phyloP scores from a whole-genome alignment of 1,284 basidiomycete genomes.

The Rhodotorula sp. region DNA sequence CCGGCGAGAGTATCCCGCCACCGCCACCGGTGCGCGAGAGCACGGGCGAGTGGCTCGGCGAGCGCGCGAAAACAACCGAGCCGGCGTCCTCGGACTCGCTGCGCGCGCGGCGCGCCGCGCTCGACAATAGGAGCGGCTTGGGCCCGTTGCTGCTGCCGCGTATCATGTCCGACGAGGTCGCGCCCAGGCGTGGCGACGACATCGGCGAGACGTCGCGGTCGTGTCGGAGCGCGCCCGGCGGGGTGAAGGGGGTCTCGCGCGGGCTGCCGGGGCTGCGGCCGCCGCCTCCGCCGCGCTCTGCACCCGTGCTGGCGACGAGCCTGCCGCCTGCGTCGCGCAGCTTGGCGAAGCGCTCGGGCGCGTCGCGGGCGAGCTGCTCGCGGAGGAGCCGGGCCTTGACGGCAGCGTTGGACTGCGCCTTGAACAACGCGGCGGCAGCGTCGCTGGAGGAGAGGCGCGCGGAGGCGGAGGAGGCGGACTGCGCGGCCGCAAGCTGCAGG shows the following conservation, averaged over 20 bases:
- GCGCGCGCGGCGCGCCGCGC: conserved; percentile 23
- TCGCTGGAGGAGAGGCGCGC: conserved; percentile 21
- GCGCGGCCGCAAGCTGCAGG: conserved; percentile 29
- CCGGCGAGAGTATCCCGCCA: conserved; percentile 9
- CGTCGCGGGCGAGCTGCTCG: conserved; percentile 21
- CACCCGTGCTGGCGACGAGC: conserved; percentile 16
- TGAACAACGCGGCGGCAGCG: conserved; percentile 27
- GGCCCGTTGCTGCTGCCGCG: conserved; percentile 18
- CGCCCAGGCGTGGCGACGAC: background rate
- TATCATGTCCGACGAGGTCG: background rate
- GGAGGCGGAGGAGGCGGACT: conserved; percentile 8
- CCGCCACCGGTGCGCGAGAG: conserved; percentile 6
- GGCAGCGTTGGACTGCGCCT: conserved; percentile 27
- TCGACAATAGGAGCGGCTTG: conserved; percentile 33
- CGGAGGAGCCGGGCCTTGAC: conserved; percentile 24
- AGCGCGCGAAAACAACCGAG: background rate
- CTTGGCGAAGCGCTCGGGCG: conserved; percentile 9
- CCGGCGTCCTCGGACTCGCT: conserved; percentile 21
- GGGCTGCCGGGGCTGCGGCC: conserved; percentile 13
- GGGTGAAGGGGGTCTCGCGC: conserved; percentile 37
- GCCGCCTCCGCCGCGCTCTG: background rate
- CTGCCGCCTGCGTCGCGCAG: conserved; percentile 27
- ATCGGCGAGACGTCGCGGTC: background rate
- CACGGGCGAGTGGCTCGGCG: conserved; percentile 19
- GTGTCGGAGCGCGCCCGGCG: conserved; percentile 11